Base-by-base conservation (phyloP, 2,329 filamentous ascomycete genomes). In the Neofusicoccum sp. region DNA sequence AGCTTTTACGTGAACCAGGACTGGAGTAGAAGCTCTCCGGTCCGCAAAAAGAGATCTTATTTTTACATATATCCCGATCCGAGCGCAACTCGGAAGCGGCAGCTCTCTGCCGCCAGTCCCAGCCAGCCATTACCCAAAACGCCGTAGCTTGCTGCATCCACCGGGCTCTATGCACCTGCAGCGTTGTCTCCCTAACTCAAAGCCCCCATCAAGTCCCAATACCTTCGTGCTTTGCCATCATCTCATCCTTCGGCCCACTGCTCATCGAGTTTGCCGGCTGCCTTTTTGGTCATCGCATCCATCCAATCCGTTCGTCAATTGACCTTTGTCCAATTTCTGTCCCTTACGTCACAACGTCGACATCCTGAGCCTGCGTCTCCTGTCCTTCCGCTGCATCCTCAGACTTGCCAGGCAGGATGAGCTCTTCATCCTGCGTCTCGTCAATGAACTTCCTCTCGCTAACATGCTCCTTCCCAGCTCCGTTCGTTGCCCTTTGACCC, bases 391-490 rank as follows among this genome's bases (percentile, higher is more conserved):
- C 4, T 31, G 33, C 20, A 12, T 43, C 56, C 16, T 62, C 43
- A 20, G 43, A 36, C 40, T 48, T 43, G 9, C 70, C 81, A 41
- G 89, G 87, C 62, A 90, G 83, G 63, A 96, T 86, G 56, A 90
- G 78, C 76, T 96, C 91, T 71, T 91, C 88, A 30, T 80, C 78
- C 16, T 78, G 83, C 9, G 81, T 79, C 49, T 90, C 88, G 61
- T 91, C 86, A 54, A 93, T 86, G 77, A 96, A 97, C 71, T 90
- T 93, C 68, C 93, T 84, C 75, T 96, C 91, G 70, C 91, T 96
- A 53, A 96, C 87, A 73, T 96, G 91, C 61, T 84, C 80, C 66
- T 82, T 84, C 30, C 75, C 70, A 41, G 65, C 63, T 20, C 71
- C 70, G 40, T 71, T 71, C 31, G 84, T 86, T 54, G 90, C 91